Percentiles rank a stretch among this genome's conserved stretches.
Conservation (phyloP, 805 yeast genomes). For the Danielozyma ontarioensis region DNA sequence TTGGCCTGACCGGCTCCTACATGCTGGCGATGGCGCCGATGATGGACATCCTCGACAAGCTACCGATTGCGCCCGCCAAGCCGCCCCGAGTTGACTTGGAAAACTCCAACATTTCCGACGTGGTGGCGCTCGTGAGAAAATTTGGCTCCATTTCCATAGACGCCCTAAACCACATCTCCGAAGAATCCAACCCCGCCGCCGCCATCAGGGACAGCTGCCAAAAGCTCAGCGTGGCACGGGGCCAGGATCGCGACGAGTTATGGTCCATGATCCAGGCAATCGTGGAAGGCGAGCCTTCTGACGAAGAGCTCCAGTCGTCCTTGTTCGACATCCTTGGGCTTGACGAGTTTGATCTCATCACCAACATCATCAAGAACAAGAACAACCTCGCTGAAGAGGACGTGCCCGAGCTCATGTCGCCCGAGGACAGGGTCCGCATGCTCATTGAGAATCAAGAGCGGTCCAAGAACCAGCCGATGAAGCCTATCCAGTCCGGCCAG, state of each 20-base stretch:
- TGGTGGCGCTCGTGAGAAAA: conserved; percentile 29
- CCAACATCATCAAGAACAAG: conserved; percentile 51
- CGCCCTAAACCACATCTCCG: conserved; percentile 13
- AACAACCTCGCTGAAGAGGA: conserved; percentile 7
- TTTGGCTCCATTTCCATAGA: conserved; percentile 35
- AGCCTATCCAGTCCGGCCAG: conserved; percentile 40
- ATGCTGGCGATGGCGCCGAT: conserved; percentile 75
- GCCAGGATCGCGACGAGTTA: conserved; percentile 1
- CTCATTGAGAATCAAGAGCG: conserved; percentile 45
- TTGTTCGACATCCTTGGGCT: conserved; percentile 80
- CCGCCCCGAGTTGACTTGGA: conserved; percentile 37
- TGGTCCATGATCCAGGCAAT: background rate
- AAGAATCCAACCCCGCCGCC: conserved; percentile 11
- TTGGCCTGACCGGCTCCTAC: conserved; percentile 65
- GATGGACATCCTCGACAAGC: conserved; percentile 40
- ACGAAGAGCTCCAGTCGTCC: conserved; percentile 62
- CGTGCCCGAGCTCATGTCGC: conserved; percentile 35
- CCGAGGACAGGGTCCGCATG: conserved; percentile 51
- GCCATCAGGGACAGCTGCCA: conserved; percentile 2
- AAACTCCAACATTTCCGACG: conserved; percentile 17
- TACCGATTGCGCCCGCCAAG: conserved; percentile 14
- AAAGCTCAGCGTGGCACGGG: conserved; percentile 6
- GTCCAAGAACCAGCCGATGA: conserved; percentile 45
- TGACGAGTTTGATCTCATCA: conserved; percentile 77
- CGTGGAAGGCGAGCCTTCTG: conserved; percentile 29